These are phyloP conservation scores for Ammopiptanthus mongolicus DNA, from an alignment of 306 rosid genomes.

Conservation along the genomic window DNA sequence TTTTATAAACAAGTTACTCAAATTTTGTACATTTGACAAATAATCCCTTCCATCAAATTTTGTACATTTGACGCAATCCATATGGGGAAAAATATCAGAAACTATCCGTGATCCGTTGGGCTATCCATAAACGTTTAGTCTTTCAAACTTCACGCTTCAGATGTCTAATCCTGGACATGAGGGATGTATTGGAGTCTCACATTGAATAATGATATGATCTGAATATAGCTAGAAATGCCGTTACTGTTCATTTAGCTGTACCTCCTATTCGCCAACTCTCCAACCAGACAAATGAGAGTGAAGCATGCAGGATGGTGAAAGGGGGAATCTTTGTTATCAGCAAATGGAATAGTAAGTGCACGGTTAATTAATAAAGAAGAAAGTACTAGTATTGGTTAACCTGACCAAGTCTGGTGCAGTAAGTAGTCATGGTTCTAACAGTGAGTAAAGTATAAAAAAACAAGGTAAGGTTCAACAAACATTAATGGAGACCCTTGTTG, in stretches of 20 bases:
- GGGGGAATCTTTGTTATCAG: not conserved
- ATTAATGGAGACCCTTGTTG: slow-evolving; percentile 25
- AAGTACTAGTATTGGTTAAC: not conserved
- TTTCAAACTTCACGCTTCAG: no score
- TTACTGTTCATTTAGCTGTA: not conserved
- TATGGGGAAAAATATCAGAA: no score
- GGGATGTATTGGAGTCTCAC: no score
- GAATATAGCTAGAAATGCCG: not conserved
- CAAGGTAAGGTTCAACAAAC: slow-evolving; percentile 2
- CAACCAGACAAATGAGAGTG: not conserved
- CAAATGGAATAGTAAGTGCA: not conserved
- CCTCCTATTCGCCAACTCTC: not conserved
- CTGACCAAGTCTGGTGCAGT: not conserved
- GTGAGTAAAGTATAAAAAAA: not conserved
- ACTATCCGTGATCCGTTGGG: no score
- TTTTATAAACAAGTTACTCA: no score
- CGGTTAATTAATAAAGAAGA: not conserved
- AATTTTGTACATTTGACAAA: no score
- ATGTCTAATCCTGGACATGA: no score
- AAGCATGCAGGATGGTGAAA: not conserved
- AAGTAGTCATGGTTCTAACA: slow-evolving; percentile 9
- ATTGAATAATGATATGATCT: no score
- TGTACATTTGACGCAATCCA: no score
- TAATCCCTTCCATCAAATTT: no score
- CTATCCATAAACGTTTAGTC: no score